These are phyloP conservation scores for Aspergillus sp. DNA, from an alignment of 2,329 filamentous ascomycete genomes.

Conservation along the genomic window DNA sequence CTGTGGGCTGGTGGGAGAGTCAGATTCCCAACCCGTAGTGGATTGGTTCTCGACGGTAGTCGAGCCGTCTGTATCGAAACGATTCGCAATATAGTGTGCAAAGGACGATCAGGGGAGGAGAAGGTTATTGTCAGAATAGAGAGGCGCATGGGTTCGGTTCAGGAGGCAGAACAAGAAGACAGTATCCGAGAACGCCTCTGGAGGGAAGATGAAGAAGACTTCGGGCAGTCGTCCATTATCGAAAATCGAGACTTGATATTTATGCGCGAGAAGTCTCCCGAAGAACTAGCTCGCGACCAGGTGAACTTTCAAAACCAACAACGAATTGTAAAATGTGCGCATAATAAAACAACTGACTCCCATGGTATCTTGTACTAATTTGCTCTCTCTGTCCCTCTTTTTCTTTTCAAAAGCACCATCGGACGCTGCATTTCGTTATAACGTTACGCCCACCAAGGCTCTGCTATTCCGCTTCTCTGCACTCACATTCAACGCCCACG, in stretches of 20 bases:
- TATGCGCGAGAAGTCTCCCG: constrained; percentile 51
- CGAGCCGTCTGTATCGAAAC: constrained; percentile 47
- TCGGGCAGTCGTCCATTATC: constrained; percentile 48
- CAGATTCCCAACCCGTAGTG: constrained; percentile 44
- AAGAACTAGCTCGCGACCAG: constrained; percentile 30
- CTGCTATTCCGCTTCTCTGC: constrained; percentile 90
- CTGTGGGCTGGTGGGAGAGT: constrained; percentile 88
- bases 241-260: constrained; percentile 66
- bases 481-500: constrained; percentile 87
- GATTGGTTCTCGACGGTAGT: constrained; percentile 32
- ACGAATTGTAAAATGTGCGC: constrained; percentile 38
- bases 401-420: constrained; percentile 42
- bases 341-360: constrained; percentile 10
- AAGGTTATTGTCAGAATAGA: constrained; percentile 64
- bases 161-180: constrained; percentile 35
- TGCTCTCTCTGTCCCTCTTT: constrained; percentile 2
- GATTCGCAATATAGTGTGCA: constrained; percentile 50
- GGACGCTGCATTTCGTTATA: constrained; percentile 56
- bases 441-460: constrained; percentile 63
- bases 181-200: constrained; percentile 44
- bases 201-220: constrained; percentile 43
- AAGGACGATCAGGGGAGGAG: constrained; percentile 52
- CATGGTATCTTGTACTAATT: constrained; percentile 17
- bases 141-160: constrained; percentile 47
- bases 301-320: constrained; percentile 20